Evolutionary conservation across 352 stramenopile genomes (phyloP), one percentile per base, ranked within the genome.

Genomic region (Phytophthora kernoviae): DNA sequence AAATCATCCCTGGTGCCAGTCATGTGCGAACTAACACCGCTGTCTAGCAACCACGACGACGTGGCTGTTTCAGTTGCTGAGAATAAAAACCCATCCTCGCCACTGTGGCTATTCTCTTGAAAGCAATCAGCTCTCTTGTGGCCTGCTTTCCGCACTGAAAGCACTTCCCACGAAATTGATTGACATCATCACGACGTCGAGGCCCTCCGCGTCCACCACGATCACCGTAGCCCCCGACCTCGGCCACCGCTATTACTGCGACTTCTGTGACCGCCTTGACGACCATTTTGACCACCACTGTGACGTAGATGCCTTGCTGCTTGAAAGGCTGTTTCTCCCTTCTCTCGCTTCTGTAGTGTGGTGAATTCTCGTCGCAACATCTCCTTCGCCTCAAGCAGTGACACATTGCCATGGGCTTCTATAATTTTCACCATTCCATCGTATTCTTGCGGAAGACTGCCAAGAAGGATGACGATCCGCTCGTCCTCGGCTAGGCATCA

Each of bases 21-120:
- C 61, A 71, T 75, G 39, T 71, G 42, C 15, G 45, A 54, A 20
- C 61, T 71, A 12, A 61, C 61, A 5, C 66, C 66, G 41, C 54
- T 68, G 43, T 75, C 50, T 0, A 75, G 34, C 3, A 63, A 40
- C 49, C 49, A 66, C 2, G 45, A 18, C 0, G 21, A 39, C 0
- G 26, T 41, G 1, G 20, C 17, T 15, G 47, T 37, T 21, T 27
- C n/a, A 2, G 14, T 21, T 0, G 50, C 51, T 4, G 50, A 66
- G 17, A 66, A 66, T 2, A 61, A 18, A 32, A 65, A 51, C 43
- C 56, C 45, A 7, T 49, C 15, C n/a, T 52, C 53, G 10, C 21
- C 17, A 39, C 18, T n/a, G 11, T 27, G 8, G 26, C 34, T 22
- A 17, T 40, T 48, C 0, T 36, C 14, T 52, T 32, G 39, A 27